phyloP scores from a whole-genome alignment of 345 rosid genomes.

The Pistacia integerrima region DNA sequence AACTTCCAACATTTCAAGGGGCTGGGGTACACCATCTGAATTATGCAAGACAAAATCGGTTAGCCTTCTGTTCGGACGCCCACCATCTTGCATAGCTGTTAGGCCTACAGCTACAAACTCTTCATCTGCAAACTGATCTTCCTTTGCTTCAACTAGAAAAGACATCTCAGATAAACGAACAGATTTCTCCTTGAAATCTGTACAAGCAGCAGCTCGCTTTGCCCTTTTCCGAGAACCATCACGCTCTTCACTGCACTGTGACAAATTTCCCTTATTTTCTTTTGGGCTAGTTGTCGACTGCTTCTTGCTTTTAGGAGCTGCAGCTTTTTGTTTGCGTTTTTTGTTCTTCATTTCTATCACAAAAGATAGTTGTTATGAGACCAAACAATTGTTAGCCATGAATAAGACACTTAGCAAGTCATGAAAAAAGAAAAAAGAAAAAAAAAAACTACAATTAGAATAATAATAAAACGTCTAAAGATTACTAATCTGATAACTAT shows the following conservation, averaged over 20 bases:
- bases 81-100: slow-evolving; percentile 34
- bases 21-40: slow-evolving; percentile 36
- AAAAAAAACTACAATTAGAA: neutral
- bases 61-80: slow-evolving; percentile 55
- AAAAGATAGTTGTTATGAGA: slow-evolving; percentile 1
- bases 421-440: slow-evolving; percentile 4
- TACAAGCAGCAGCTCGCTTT: slow-evolving; percentile 77
- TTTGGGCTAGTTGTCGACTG: slow-evolving; percentile 6
- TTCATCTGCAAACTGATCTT: slow-evolving; percentile 44
- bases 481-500: no score
- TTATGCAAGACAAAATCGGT: slow-evolving; percentile 54
- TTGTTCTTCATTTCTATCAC: slow-evolving; percentile 20
- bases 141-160: slow-evolving; percentile 49
- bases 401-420: neutral
- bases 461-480: no score
- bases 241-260: slow-evolving; percentile 27
- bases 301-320: slow-evolving; percentile 20
- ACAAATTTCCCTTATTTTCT: slow-evolving; percentile 35
- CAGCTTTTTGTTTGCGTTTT: slow-evolving; percentile 20
- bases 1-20: slow-evolving; percentile 64
- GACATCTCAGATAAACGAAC: slow-evolving; percentile 40
- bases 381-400: neutral
- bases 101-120: slow-evolving; percentile 50
- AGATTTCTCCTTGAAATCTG: slow-evolving; percentile 63
- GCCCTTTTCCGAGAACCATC: slow-evolving; percentile 48